Percentiles rank a stretch among this genome's conserved stretches.
Conservation (phyloP, 495 filamentous ascomycete species). For the Xylaria castorea region DNA sequence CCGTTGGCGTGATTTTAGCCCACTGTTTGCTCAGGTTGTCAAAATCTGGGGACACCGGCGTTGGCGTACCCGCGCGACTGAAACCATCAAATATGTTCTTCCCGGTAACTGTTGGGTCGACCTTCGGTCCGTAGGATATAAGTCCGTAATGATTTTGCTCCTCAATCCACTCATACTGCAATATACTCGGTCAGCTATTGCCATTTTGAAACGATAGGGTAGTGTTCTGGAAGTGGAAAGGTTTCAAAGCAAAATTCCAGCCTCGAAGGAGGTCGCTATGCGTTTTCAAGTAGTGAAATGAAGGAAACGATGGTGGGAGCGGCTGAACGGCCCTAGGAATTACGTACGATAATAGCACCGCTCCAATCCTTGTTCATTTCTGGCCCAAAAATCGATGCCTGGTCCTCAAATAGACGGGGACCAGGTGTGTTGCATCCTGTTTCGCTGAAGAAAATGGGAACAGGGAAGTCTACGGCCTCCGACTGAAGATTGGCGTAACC, state of each 20-base stretch:
- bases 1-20: slow-evolving; percentile 73
- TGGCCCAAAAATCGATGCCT: slow-evolving; percentile 73
- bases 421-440: slow-evolving; percentile 74
- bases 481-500: slow-evolving; percentile 73
- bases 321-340: not conserved
- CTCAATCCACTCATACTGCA: slow-evolving; percentile 76
- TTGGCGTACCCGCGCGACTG: slow-evolving; percentile 73
- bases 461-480: slow-evolving; percentile 57
- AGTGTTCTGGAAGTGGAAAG: not conserved
- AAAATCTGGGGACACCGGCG: slow-evolving; percentile 77
- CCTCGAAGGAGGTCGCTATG: not conserved
- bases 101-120: slow-evolving; percentile 54
- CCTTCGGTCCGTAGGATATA: slow-evolving; percentile 72
- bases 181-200: not conserved
- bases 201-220: not conserved
- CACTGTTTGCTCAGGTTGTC: slow-evolving; percentile 77
- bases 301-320: too few species aligned
- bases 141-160: slow-evolving; percentile 87
- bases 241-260: too few species aligned
- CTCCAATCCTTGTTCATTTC: slow-evolving; percentile 80
- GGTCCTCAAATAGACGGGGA: slow-evolving; percentile 79
- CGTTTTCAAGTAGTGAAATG: not conserved
- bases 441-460: slow-evolving; percentile 88
- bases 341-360: slow-evolving; percentile 63
- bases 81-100: slow-evolving; percentile 68